Base-by-base conservation (phyloP, 164 flowering plant genomes). In the Stephania yunnanensis region DNA sequence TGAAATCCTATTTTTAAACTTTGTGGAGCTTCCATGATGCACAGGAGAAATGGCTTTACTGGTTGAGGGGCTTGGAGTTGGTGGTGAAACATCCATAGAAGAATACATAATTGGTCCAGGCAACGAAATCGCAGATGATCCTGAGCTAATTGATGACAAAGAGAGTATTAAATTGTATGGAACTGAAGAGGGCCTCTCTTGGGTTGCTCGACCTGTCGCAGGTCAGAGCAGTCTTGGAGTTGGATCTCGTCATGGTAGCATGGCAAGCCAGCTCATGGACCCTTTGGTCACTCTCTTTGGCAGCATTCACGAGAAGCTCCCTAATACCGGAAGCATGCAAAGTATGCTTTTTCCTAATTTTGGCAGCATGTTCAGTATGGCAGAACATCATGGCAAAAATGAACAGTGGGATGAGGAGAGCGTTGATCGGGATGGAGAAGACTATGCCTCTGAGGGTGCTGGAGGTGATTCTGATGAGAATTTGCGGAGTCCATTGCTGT, bases 31-130 rank as follows among this genome's bases (percentile, higher is more conserved):
- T 50, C 25, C 70, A 66, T 75, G 30, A 45, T 81, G n/a, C 30
- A 63, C 89, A 95, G 99, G 92, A 74, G 99, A 95, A 85, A 85
- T 95, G 97, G 97, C 99, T 73, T 83, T 95, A 82, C 82, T 95
- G 67, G 97, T 93, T 77, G 99, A 95, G 82, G 99, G 99, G 46
- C 93, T 95, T 71, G 95, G 88, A 44, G 83, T 92, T 71, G 99
- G 99, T 10, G 94, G 92, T 75, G 97, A 93, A 63, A 85, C 91
- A 68, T 89, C 93, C 0, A 82, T 95, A 72, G 97, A 93, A 79
- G 97, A 93, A 73, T 93, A 89, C 82, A 87, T 95, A 46, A 87
- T 95, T 68, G 97, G 92, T 42, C 90, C 95, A 13, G 90, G 76
- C 67, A 84, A 85, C 77, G 93, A 92, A n/a, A 76, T 84, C 71